Evolutionary conservation across 2,329 filamentous ascomycete genomes (phyloP), one percentile per base, ranked within the genome.

Genomic region (Xylaria sp.): DNA sequence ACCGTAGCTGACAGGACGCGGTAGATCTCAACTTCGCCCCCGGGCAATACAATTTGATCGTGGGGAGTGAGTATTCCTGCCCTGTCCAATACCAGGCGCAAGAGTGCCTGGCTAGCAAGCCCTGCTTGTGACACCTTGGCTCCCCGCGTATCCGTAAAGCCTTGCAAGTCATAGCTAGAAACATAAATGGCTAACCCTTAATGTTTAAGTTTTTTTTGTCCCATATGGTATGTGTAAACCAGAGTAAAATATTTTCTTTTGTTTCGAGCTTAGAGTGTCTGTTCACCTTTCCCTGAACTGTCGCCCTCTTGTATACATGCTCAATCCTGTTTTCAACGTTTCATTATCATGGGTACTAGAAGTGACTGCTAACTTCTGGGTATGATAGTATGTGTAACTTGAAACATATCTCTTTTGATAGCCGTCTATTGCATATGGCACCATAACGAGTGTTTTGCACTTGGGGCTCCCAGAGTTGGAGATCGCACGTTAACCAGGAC

Each of bases 31-130:
- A 84, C 31, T 87, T 92, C 75, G 81, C 81, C 43, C 73, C 76
- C 0, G 82, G 86, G 64, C 83, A 91, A 71, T 91, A 92, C 77
- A 91, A 91, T 71, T 81, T 87, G 27, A 83, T 91, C 48, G 75
- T 92, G 35, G 83, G 82, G 53, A 87, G 64, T 66, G 29, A 66
- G 64, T 64, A 21, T 33, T 23, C 13, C 13, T 33, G 17, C 17
- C 29, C 41, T 21, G 19, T 13, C 31, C 4, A 19, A 11, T 55
- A n/a, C 13, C 10, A 13, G n/a, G 15, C 31, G 23, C 41, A 19
- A 46, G 21, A 17, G 9, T 10, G 9, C 4, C 10, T 29, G 6
- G 7, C 4, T 6, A 7, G 17, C 35, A 29, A 33, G 13, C 11
- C 11, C 10, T 38, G n/a, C n/a, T 9, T 44, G 19, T 21, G n/a